A percentile compares a stretch with the other conserved stretches of the same genome.
Evolutionary conservation across 2,329 filamentous ascomycete species (phyloP).

Genomic region (Penicillium sumatraense): DNA sequence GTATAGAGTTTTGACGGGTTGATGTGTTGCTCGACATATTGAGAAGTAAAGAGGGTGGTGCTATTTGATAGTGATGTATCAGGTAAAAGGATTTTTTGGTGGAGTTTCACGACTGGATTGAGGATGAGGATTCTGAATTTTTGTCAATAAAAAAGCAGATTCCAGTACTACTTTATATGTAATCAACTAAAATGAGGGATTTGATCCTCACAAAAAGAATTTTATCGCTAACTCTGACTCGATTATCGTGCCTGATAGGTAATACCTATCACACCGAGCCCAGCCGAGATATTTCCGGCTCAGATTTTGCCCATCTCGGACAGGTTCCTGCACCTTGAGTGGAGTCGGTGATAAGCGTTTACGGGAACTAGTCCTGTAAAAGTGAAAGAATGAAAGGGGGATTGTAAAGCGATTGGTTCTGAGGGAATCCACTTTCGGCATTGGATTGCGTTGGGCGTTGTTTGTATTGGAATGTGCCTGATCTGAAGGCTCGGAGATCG

Average conservation of each 20-base stretch:
- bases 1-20: neutral
- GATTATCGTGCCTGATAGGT: neutral
- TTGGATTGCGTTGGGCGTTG: neutral
- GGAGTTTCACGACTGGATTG: too few species aligned
- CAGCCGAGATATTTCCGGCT: neutral
- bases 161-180: neutral
- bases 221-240: too few species aligned
- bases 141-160: too few species aligned
- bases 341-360: neutral
- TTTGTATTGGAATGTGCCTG: neutral
- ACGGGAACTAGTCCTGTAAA: neutral
- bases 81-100: too few species aligned
- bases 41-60: neutral
- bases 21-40: neutral
- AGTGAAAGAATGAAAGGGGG: too few species aligned
- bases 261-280: neutral
- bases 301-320: neutral
- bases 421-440: neutral
- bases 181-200: neutral
- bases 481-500: neutral
- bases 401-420: neutral
- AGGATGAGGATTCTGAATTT: too few species aligned
- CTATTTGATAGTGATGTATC: neutral
- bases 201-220: neutral
- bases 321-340: neutral